Evolutionary conservation across 148 eudicot genomes (phyloP).

Genomic region (Chenopodium quinoa): DNA sequence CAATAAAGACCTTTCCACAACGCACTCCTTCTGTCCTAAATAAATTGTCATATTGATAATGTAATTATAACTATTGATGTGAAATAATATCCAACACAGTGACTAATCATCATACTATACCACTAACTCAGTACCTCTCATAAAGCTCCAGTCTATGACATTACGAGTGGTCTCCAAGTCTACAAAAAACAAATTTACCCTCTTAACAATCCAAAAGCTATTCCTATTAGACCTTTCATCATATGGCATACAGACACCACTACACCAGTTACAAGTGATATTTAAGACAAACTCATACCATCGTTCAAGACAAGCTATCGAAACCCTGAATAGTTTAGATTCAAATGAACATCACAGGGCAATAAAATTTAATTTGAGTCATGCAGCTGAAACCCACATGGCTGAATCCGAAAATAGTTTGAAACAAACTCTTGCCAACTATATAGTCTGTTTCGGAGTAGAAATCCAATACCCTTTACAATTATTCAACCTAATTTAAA

Average conservation of each 20-base stretch:
- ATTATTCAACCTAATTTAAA: neutral
- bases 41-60: too few species aligned
- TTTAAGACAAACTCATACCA: too few species aligned
- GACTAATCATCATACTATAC: neutral
- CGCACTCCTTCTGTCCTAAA: neutral
- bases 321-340: too few species aligned
- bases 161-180: neutral
- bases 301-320: too few species aligned
- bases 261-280: too few species aligned
- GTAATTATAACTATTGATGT: too few species aligned
- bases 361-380: neutral
- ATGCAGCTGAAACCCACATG: neutral
- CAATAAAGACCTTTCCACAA: neutral
- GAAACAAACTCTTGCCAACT: neutral
- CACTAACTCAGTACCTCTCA: neutral
- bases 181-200: neutral
- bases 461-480: neutral
- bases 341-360: neutral
- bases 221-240: neutral
- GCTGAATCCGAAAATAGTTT: too few species aligned
- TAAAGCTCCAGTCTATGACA: neutral
- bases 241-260: neutral
- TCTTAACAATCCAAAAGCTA: neutral
- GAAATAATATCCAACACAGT: neutral
- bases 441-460: neutral